Conservation (phyloP, 2,329 filamentous ascomycete species). For the Aspergillus sergii region DNA sequence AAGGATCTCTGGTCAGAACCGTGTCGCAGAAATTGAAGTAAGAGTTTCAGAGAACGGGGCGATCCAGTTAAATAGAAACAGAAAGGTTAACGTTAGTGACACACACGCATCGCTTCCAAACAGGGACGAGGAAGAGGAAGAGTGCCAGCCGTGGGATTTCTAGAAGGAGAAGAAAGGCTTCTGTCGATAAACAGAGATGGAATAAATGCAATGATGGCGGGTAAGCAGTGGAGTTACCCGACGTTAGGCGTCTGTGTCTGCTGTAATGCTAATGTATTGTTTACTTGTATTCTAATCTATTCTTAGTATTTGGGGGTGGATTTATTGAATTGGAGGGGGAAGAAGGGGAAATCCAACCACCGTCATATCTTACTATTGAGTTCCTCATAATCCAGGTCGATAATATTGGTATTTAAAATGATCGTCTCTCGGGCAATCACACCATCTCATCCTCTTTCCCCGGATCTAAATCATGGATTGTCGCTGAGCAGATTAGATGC, state of each 20-base stretch:
- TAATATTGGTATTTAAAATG: not conserved
- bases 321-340: not conserved
- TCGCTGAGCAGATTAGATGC: not conserved
- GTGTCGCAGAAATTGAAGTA: constrained; percentile 13
- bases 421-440: not conserved
- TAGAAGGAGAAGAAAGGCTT: not conserved
- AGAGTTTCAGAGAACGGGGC: not conserved
- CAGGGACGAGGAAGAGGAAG: not conserved
- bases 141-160: not conserved
- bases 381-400: not conserved
- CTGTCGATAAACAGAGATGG: not conserved
- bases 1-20: constrained; percentile 9
- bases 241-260: not conserved
- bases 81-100: not conserved
- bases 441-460: not conserved
- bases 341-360: not conserved
- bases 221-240: constrained; percentile 2
- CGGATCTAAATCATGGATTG: not conserved
- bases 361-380: not conserved
- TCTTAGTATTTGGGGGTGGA: not conserved
- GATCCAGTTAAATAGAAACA: constrained; percentile 6
- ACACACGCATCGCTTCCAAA: not conserved
- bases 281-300: constrained; percentile 5
- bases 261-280: constrained; percentile 1
- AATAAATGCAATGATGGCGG: constrained; percentile 2